These are phyloP conservation scores for Pseudevernia furfuracea DNA, from an alignment of 495 filamentous ascomycete species.

Conservation along the genomic window DNA sequence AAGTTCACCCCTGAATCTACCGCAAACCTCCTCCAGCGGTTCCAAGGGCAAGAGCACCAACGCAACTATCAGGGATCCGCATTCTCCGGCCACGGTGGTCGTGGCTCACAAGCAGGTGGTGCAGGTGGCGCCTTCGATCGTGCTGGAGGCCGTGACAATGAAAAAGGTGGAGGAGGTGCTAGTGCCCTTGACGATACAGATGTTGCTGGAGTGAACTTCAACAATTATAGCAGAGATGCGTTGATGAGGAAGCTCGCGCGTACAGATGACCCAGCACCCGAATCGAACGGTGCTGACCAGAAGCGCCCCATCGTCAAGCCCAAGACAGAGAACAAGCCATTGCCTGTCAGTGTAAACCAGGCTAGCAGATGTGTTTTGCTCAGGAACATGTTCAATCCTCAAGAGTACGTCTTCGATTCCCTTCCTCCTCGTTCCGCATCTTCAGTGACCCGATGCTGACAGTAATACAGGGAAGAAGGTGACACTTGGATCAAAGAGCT, in stretches of 20 bases:
- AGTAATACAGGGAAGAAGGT: slow-evolving; percentile 63
- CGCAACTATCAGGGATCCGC: slow-evolving; percentile 85
- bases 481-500: slow-evolving; percentile 87
- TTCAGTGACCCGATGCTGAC: slow-evolving; percentile 35
- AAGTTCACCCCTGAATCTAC: slow-evolving; percentile 99
- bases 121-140: slow-evolving; percentile 78
- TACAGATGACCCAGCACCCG: slow-evolving; percentile 73
- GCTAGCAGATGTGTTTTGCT: slow-evolving; percentile 90
- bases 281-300: slow-evolving; percentile 53
- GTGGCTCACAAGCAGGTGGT: slow-evolving; percentile 75
- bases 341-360: slow-evolving; percentile 82
- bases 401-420: slow-evolving; percentile 59
- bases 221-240: slow-evolving; percentile 94
- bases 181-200: slow-evolving; percentile 98
- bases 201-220: slow-evolving; percentile 97
- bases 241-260: slow-evolving; percentile 96
- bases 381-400: slow-evolving; percentile 89
- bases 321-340: slow-evolving; percentile 68
- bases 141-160: slow-evolving; percentile 80
- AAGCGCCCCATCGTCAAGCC: slow-evolving; percentile 66
- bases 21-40: slow-evolving; percentile 80
- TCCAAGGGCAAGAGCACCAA: slow-evolving; percentile 64
- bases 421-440: background rate
- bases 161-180: slow-evolving; percentile 81
- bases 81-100: slow-evolving; percentile 86